Conservation (phyloP, 768 basidiomycete genomes). For the Porpolomopsis calyptriformis region DNA sequence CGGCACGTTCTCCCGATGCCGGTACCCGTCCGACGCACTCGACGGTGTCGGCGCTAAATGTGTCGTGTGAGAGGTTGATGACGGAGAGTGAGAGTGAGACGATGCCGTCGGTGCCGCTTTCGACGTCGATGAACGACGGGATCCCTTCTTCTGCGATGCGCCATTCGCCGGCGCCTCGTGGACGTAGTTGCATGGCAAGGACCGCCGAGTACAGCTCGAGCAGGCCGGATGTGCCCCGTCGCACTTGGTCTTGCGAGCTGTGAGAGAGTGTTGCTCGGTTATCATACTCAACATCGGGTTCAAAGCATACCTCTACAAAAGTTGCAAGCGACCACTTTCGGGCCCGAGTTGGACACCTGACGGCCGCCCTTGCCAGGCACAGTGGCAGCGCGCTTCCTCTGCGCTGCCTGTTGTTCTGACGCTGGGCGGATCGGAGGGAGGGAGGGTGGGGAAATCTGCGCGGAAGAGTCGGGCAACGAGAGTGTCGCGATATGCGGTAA, state of each 20-base stretch:
- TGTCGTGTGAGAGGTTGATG: slow-evolving; percentile 43
- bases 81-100: slow-evolving; percentile 40
- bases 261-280: slow-evolving; percentile 4
- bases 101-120: slow-evolving; percentile 31
- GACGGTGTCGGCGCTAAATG: slow-evolving; percentile 27
- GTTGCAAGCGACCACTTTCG: slow-evolving; percentile 82
- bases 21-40: slow-evolving; percentile 17
- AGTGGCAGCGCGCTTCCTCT: slow-evolving; percentile 60
- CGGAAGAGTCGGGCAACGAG: slow-evolving; percentile 46
- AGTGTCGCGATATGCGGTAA: slow-evolving; percentile 66
- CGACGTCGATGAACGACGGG: slow-evolving; percentile 44
- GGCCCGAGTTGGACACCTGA: slow-evolving; percentile 56
- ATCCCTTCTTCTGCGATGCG: slow-evolving; percentile 33
- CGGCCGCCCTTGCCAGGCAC: slow-evolving; percentile 53
- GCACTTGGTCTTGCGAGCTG: slow-evolving; percentile 83
- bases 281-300: slow-evolving; percentile 1
- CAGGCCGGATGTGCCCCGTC: slow-evolving; percentile 81
- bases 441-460: slow-evolving; percentile 53
- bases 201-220: slow-evolving; percentile 70
- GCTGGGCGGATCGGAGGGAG: slow-evolving; percentile 57
- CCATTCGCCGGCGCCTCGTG: slow-evolving; percentile 43
- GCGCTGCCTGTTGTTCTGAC: slow-evolving; percentile 55
- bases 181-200: slow-evolving; percentile 70
- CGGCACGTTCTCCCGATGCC: slow-evolving; percentile 29
- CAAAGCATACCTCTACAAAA: slow-evolving; percentile 62